phyloP scores from a whole-genome alignment of 1,284 basidiomycete genomes.

The Gomphus bonarii region DNA sequence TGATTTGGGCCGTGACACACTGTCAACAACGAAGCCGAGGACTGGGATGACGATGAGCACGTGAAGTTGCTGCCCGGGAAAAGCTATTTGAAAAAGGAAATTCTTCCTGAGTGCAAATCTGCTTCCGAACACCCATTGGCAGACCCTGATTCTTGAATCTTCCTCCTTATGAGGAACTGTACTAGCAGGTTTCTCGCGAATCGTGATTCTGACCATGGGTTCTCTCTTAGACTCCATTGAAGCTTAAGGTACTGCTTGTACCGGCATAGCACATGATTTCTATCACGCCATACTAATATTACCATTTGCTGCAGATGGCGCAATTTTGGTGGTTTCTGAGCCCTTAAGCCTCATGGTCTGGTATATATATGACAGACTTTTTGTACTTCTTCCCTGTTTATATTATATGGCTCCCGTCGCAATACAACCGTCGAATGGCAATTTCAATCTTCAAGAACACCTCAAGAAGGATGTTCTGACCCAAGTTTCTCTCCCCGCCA shows the following conservation, averaged over 20 bases:
- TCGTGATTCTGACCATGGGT: no score
- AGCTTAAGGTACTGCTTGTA: background rate
- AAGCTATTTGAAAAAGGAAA: no score
- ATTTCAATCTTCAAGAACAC: background rate
- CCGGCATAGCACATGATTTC: background rate
- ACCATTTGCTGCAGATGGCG: background rate
- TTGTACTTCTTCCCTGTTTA: background rate
- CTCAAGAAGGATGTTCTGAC: slow-evolving; percentile 1
- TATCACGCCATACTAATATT: background rate
- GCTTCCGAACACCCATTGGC: no score
- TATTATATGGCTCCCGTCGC: slow-evolving; percentile 12
- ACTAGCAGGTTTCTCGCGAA: no score
- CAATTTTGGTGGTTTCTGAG: background rate
- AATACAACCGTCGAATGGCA: background rate
- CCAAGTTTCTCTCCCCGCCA: slow-evolving; percentile 27
- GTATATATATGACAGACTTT: background rate
- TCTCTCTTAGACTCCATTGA: no score
- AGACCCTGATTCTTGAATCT: no score
- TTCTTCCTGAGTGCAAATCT: no score
- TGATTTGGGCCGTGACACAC: no score
- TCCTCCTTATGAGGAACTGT: no score
- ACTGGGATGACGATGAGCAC: no score
- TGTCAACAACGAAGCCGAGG: no score
- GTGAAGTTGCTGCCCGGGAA: no score
- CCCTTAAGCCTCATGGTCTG: background rate